A percentile compares a stretch with the other conserved stretches of the same genome.
phyloP scores from a whole-genome alignment of 2,329 filamentous ascomycete genomes.

The Aspergillus ibericus region DNA sequence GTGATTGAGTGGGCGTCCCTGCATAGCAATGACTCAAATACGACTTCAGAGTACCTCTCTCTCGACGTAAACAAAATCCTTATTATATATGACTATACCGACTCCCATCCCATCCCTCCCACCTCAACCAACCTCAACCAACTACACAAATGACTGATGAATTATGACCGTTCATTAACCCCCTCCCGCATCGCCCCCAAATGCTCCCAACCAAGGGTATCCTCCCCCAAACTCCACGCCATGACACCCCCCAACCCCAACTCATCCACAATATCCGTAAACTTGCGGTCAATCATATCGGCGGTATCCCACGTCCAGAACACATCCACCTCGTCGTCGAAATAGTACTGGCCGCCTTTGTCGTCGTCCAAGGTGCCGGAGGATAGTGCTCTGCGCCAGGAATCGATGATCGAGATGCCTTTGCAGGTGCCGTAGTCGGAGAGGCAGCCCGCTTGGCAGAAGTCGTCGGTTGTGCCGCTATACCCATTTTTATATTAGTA shows the following conservation, averaged over 20 bases:
- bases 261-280: conserved; percentile 58
- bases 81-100: no score
- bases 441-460: conserved; percentile 35
- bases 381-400: conserved; percentile 57
- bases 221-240: conserved; percentile 73
- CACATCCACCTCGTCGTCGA: conserved; percentile 57
- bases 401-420: conserved; percentile 54
- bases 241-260: conserved; percentile 68
- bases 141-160: not conserved
- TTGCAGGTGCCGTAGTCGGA: conserved; percentile 44
- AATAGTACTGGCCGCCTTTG: conserved; percentile 67
- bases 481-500: no score
- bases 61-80: no score
- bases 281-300: conserved; percentile 61
- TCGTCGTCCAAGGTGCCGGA: conserved; percentile 58
- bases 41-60: no score
- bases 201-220: conserved; percentile 50
- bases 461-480: conserved; percentile 34
- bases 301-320: conserved; percentile 77
- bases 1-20: no score
- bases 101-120: not conserved
- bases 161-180: conserved; percentile 14
- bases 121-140: not conserved
- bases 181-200: conserved; percentile 45
- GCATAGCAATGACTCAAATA: no score